Conservation (phyloP, 192 early-diverging fungal species). For the Spinellus fusiger region DNA sequence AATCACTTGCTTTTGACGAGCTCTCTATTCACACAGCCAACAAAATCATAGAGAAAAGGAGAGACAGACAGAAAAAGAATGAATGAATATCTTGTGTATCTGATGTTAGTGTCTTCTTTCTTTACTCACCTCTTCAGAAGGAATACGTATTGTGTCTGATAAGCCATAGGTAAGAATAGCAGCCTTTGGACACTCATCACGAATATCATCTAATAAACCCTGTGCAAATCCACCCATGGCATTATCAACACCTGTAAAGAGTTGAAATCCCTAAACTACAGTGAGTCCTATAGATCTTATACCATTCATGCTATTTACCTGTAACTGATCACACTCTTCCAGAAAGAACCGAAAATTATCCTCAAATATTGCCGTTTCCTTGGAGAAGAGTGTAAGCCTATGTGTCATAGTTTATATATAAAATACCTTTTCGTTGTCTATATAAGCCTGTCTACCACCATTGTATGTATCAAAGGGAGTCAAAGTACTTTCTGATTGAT, state of each 20-base stretch:
- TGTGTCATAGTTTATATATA: not conserved
- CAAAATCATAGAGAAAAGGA: not conserved
- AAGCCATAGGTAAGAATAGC: slow-evolving; percentile 51
- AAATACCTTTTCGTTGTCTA: slow-evolving; percentile 42
- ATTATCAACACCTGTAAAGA: slow-evolving; percentile 52
- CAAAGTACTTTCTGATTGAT: slow-evolving; percentile 38
- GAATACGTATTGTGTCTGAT: not conserved
- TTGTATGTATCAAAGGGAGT: slow-evolving; percentile 50
- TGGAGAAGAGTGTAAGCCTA: not conserved
- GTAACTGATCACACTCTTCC: slow-evolving; percentile 53
- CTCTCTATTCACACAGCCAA: slow-evolving; percentile 10
- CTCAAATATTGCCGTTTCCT: slow-evolving; percentile 48
- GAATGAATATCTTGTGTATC: not conserved
- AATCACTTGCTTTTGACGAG: slow-evolving; percentile 28
- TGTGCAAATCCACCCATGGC: slow-evolving; percentile 68
- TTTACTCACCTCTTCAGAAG: not conserved
- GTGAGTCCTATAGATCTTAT: slow-evolving; percentile 24
- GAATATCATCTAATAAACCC: slow-evolving; percentile 50
- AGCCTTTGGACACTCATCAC: slow-evolving; percentile 67
- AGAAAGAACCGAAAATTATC: slow-evolving; percentile 45
- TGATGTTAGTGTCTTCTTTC: not conserved
- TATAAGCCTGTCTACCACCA: slow-evolving; percentile 40
- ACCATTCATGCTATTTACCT: too few species aligned
- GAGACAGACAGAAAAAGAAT: not conserved
- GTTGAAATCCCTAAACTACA: slow-evolving; percentile 79